Evolutionary conservation across 768 basidiomycete species (phyloP), one percentile per base, ranked within the genome.

Genomic region (Rhodotorula kratochvilovae): DNA sequence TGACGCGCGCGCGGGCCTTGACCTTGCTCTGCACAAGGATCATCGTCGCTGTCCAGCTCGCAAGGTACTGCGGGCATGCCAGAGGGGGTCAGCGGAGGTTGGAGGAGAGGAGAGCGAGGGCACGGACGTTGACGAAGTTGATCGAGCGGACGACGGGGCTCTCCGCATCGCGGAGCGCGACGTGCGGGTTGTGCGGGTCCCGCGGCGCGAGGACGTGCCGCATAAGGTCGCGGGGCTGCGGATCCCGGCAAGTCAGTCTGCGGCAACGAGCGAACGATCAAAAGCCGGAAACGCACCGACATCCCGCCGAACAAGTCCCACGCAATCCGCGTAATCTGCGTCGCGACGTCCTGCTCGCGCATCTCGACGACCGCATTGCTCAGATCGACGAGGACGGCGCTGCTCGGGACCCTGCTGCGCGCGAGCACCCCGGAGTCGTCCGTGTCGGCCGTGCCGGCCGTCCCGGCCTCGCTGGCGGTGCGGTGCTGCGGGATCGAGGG

Each of bases 1-100:
- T 89, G 76, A 92, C 88, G 68, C 84, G 86, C 7, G 88, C 90
- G 53, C 95, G 87, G 55, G 84, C 80, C 79, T 86, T 88, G 39
- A 87, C 83, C 76, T 87, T 89, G 76, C 91, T 88, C 68, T 94
- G 91, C 67, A 90, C 90, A 23, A 98, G 82, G 63, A 99, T 92
- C 67, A 98, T 82, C 25, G 92, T 92, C 16, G 89, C 87, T 61
- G 93, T 90, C 92, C 94, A 95, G 71, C 25, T 27, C 42, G 71
- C 48, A 54, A 72, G 73, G 42, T 63, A 63, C 73, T 74, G 61
- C 5, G 8, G 29, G 5, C 31, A 62, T 25, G 33, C 15, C 39
- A n/a, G 29, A 27, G 7, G 4, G 33, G 57, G 45, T 15, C 17
- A 48, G 29, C 27, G 25, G n/a, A n/a, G n/a, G n/a, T n/a, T n/a